Conservation (phyloP, 2,329 filamentous ascomycete species). For the Colletotrichum neosansevieriae region DNA sequence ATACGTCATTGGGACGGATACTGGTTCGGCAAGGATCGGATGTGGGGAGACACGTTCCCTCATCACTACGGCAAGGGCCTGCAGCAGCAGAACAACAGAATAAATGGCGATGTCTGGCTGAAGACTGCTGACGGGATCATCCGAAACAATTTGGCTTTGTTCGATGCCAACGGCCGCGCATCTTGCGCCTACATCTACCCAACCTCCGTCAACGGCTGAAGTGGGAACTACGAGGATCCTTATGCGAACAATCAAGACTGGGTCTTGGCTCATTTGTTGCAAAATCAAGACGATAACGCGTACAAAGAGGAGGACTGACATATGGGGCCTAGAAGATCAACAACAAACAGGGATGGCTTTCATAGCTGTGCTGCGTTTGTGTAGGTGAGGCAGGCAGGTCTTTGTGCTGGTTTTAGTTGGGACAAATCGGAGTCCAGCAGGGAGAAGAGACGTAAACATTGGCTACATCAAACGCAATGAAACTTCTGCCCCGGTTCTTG, state of each 20-base stretch:
- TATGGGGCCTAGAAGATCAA: not conserved
- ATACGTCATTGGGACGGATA: constrained; percentile 37
- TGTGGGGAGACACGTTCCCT: constrained; percentile 35
- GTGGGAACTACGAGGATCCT: constrained; percentile 29
- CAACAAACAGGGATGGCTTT: not conserved
- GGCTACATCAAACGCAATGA: no score
- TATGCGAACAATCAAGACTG: constrained; percentile 38
- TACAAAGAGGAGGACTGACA: not conserved
- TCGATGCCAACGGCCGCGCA: constrained; percentile 24
- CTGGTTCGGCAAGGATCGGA: constrained; percentile 35
- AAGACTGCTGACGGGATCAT: constrained; percentile 2
- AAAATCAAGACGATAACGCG: constrained; percentile 23
- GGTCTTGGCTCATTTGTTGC: constrained; percentile 28
- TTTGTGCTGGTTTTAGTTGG: no score
- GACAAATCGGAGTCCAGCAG: no score
- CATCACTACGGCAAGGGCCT: constrained; percentile 23
- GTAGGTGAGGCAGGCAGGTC: no score
- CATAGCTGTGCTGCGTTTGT: no score
- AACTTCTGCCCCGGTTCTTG: no score
- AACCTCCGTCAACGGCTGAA: constrained; percentile 13
- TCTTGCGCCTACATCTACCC: constrained; percentile 37
- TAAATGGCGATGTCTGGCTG: not conserved
- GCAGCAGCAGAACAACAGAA: not conserved
- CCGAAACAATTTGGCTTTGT: constrained; percentile 21
- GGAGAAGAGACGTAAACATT: no score